Base-by-base conservation (phyloP, 106 monocot species). In the Dactylorhiza incarnata region DNA sequence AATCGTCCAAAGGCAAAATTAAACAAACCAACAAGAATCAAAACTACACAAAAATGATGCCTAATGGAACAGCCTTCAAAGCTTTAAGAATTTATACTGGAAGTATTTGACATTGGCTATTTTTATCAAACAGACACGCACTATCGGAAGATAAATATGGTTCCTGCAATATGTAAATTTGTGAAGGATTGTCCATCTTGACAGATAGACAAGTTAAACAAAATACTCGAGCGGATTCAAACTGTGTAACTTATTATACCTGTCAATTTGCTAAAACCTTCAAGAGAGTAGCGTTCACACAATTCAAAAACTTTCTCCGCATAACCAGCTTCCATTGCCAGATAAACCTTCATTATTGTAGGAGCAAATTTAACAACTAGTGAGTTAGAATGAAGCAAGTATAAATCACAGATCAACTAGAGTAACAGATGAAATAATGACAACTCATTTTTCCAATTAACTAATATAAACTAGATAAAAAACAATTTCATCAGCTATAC, bases 291-390 rank as follows among this genome's bases (percentile, higher is more conserved):
- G 23, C 89, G 94, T 20, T 88, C 78, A 73, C 91, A 88, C 55
- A 99, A 72, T 80, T 99, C 97, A 68, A 85, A 84, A 72, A 99
- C 97, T 75, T 99, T 99, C 79, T 99, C 97, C 12, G 61, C 82
- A 74, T 99, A 94, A 44, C 94, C 97, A 87, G 94, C 89, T 85
- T 99, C 97, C 79, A 91, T 78, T 26, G 97, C 97, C 84, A 99
- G 78, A 77, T 89, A 87, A 20, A 93, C 93, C 95, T 96, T 77
- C 75, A 85, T 45, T 12, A 72, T 48, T 59, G 77, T 45, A 74
- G 23, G 22, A 72, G 5, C 9, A 75, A 49, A 59, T 15, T 47
- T 73, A 56, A 77, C 53, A 48, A 82, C 24, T 12, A 23, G 3
- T 48, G 49, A 49, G 23, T 49, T 16, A 49, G 11, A 70, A n/a